Base-by-base conservation (phyloP, 1,284 basidiomycete genomes). In the Meira miltonrushii region DNA sequence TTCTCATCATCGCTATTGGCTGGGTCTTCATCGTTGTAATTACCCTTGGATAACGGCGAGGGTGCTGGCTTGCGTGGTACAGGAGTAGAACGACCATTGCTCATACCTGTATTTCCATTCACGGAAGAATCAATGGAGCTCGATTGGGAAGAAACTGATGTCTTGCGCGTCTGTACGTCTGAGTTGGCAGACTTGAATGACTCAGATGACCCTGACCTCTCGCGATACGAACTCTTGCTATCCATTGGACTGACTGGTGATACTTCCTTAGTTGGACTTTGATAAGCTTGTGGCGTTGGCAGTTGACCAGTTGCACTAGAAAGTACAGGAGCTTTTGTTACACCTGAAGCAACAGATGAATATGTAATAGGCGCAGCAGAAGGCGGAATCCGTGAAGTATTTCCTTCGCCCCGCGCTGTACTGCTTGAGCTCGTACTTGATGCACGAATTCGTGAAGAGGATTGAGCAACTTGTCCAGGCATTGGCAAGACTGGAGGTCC, bases 1-100 rank as follows among this genome's bases (percentile, higher is more conserved):
- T 66, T 58, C 17, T 69, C 69, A 51, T 71, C 67, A 44, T 73
- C 71, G 62, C 69, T 71, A 12, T 61, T 59, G 2, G 69, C 71
- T 28, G 59, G 65, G 9, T 65, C 60, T 21, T 71, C 69, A 54
- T 73, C 71, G 19, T 62, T 59, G 54, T 58, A 55, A 2, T 60
- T 55, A 40, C 64, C 67, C 49, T 65, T 59, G 12, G 72, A 74
- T 12, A 74, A 52, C 1, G 72, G 72, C 25, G 72, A 74, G 19
- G 72, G 71, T 51, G 28, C 28, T 33, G 28, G 28, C 28, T 33
- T 58, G n/a, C 43, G 39, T 40, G 60, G 39, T 4, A 39, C 38
- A 23, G 38, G 50, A 2, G 52, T 48, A 12, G 51, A 25, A 21
- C 33, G 17, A 44, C 28, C 10, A 51, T 48, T 40, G 28, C 38